These are phyloP conservation scores for Erodium texanum DNA, from an alignment of 441 rosid species.

Conservation along the genomic window DNA sequence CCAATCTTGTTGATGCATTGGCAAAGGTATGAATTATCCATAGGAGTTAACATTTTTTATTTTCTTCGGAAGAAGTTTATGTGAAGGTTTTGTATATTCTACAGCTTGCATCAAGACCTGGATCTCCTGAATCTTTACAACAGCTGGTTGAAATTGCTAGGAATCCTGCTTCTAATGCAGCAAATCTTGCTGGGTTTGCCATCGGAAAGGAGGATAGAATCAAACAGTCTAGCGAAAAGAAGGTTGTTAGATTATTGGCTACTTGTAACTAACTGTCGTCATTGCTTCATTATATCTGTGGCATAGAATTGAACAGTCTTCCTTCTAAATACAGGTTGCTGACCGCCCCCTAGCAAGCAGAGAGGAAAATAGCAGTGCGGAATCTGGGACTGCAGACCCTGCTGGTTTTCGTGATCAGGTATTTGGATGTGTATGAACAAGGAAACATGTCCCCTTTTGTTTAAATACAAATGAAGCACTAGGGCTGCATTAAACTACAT, in stretches of 20 bases:
- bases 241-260: slow-evolving; percentile 13
- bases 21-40: slow-evolving; percentile 18
- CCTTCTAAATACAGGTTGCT: slow-evolving; percentile 16
- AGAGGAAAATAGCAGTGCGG: slow-evolving; percentile 17
- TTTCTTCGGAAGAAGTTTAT: neutral
- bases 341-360: slow-evolving; percentile 15
- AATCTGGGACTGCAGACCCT: slow-evolving; percentile 21
- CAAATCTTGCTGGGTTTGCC: slow-evolving; percentile 14
- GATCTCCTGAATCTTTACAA: slow-evolving; percentile 25
- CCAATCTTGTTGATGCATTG: slow-evolving; percentile 26
- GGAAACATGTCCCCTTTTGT: neutral
- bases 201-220: slow-evolving; percentile 22
- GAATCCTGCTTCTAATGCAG: slow-evolving; percentile 21
- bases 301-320: neutral
- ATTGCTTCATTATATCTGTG: neutral
- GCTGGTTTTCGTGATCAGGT: slow-evolving; percentile 29
- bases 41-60: neutral
- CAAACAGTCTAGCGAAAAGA: slow-evolving; percentile 19
- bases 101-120: slow-evolving; percentile 24
- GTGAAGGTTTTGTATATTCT: slow-evolving; percentile 1
- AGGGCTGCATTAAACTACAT: neutral
- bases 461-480: neutral
- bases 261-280: neutral
- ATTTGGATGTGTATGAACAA: neutral
- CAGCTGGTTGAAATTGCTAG: slow-evolving; percentile 25